Evolutionary conservation across 73 alveolate genomes (phyloP).

Genomic region (Strombidium stylifer): DNA sequence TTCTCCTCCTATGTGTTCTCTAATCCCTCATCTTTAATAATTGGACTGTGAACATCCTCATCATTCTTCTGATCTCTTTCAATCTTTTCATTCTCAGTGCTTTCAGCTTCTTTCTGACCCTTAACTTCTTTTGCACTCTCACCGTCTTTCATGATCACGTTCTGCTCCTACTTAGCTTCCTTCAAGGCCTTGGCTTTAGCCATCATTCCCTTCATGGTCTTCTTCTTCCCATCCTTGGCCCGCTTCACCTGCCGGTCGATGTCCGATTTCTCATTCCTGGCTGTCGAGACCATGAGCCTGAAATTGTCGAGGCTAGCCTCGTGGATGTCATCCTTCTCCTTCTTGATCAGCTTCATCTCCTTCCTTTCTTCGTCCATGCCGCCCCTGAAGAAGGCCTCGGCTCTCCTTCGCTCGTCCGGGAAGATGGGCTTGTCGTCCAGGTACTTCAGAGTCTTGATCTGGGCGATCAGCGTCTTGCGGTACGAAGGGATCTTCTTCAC

Average conservation of each 20-base stretch:
- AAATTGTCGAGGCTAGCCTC: slow-evolving; percentile 83
- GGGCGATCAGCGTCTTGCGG: slow-evolving; percentile 88
- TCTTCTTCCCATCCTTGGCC: neutral
- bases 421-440: slow-evolving; percentile 94
- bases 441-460: slow-evolving; percentile 83
- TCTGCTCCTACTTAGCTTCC: no score
- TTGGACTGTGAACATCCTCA: neutral
- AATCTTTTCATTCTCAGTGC: slow-evolving; percentile 28
- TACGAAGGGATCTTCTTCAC: slow-evolving; percentile 87
- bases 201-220: neutral
- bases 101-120: slow-evolving; percentile 39
- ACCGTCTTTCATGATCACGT: no score
- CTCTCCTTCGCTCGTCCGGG: slow-evolving; percentile 93
- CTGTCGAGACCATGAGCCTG: slow-evolving; percentile 71
- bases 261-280: slow-evolving; percentile 68
- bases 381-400: slow-evolving; percentile 96
- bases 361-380: slow-evolving; percentile 95
- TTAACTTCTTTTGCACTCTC: slow-evolving; percentile 32
- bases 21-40: no score
- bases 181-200: neutral
- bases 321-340: slow-evolving; percentile 92
- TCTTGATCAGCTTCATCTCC: slow-evolving; percentile 85
- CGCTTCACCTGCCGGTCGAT: slow-evolving; percentile 14
- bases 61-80: neutral
- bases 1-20: no score